A percentile compares a stretch with the other conserved stretches of the same genome.
Evolutionary conservation across 1,284 basidiomycete genomes (phyloP).

Genomic region (Agaricales sp.): DNA sequence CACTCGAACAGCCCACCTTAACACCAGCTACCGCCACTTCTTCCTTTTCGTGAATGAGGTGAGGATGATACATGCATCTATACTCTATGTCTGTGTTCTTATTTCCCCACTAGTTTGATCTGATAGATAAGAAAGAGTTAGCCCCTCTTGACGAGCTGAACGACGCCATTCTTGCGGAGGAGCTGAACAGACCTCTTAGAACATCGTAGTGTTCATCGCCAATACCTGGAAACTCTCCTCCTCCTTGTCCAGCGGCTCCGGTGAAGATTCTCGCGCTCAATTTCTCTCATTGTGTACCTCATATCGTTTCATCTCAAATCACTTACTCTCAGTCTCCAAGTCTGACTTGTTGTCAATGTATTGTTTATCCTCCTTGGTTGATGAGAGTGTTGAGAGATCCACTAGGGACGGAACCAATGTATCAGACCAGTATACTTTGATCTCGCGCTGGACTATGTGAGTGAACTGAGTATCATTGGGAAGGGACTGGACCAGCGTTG

Average conservation of each 20-base stretch:
- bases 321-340: neutral
- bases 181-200: slow-evolving; percentile 20
- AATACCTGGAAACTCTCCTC: neutral
- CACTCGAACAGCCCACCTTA: slow-evolving; percentile 76
- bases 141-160: slow-evolving; percentile 95
- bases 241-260: neutral
- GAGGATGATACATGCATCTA: slow-evolving; percentile 9
- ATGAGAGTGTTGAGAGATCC: no score
- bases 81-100: slow-evolving; percentile 1
- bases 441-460: no score
- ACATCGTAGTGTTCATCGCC: neutral
- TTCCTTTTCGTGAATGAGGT: slow-evolving; percentile 95
- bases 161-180: slow-evolving; percentile 87
- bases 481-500: no score
- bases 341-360: neutral
- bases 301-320: neutral
- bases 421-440: no score
- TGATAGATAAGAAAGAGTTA: slow-evolving; percentile 96
- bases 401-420: no score
- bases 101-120: slow-evolving; percentile 60
- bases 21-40: slow-evolving; percentile 98
- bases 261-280: neutral
- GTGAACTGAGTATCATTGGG: no score
- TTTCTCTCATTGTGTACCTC: neutral
- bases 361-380: no score